phyloP scores from a whole-genome alignment of 2,329 filamentous ascomycete species.

The Aspergillus aculeatus region DNA sequence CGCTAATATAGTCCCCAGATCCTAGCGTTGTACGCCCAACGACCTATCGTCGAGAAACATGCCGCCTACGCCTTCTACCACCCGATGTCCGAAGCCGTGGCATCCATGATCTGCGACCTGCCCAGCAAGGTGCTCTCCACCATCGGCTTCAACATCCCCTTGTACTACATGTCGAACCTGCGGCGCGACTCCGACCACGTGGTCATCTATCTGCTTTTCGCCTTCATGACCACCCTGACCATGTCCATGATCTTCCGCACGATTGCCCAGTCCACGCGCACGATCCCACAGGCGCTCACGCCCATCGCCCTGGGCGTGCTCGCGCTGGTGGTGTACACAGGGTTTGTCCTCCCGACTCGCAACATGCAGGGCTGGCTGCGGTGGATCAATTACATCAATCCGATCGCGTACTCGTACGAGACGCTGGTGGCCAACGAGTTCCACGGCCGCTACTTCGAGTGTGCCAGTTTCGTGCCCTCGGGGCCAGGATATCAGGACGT shows the following conservation, averaged over 20 bases:
- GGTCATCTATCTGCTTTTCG: slow-evolving; percentile 68
- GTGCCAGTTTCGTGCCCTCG: slow-evolving; percentile 44
- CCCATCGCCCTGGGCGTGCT: slow-evolving; percentile 49
- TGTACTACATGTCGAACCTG: slow-evolving; percentile 85
- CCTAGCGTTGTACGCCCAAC: slow-evolving; percentile 17
- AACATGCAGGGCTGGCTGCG: slow-evolving; percentile 74
- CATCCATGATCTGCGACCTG: slow-evolving; percentile 36
- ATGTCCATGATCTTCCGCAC: slow-evolving; percentile 84
- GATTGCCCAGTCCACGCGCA: slow-evolving; percentile 71
- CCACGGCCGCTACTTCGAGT: slow-evolving; percentile 56
- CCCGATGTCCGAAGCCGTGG: slow-evolving; percentile 7
- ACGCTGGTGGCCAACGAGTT: slow-evolving; percentile 80
- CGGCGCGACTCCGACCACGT: slow-evolving; percentile 73
- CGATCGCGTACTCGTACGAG: slow-evolving; percentile 75
- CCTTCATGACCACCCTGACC: slow-evolving; percentile 54
- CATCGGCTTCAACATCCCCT: slow-evolving; percentile 69
- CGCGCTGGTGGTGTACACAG: slow-evolving; percentile 46
- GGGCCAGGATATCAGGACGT: slow-evolving; percentile 30
- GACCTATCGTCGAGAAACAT: slow-evolving; percentile 18
- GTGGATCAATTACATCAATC: slow-evolving; percentile 78
- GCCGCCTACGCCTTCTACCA: slow-evolving; percentile 18
- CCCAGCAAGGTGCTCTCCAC: slow-evolving; percentile 73
- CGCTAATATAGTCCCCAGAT: background rate
- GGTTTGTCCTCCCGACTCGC: slow-evolving; percentile 37
- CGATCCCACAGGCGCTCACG: slow-evolving; percentile 52